Evolutionary conservation across 371 early-diverging fungal species (phyloP).

Genomic region (Saksenaea oblongispora): DNA sequence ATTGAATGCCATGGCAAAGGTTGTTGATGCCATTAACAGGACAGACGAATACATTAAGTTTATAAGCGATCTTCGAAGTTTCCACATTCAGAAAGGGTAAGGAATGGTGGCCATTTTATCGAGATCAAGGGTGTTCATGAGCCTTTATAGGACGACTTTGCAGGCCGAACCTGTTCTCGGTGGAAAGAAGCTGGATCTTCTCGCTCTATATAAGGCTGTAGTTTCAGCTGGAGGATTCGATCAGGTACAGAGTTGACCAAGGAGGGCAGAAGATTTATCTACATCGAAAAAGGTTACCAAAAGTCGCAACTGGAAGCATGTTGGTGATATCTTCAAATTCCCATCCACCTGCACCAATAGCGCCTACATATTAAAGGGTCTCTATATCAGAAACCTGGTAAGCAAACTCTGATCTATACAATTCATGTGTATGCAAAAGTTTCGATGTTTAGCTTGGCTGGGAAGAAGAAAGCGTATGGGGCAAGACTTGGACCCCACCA

Average conservation of each 20-base stretch:
- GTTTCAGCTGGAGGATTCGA: constrained; percentile 77
- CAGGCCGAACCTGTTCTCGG: constrained; percentile 82
- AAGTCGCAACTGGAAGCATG: constrained; percentile 75
- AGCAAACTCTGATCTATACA: background rate
- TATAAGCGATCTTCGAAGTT: constrained; percentile 69
- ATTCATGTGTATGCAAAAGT: background rate
- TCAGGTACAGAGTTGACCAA: constrained; percentile 47
- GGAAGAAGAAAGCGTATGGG: constrained; percentile 53
- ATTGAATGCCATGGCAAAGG: constrained; percentile 34
- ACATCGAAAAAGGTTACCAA: constrained; percentile 56
- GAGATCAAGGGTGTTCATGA: background rate
- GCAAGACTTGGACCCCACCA: constrained; percentile 47
- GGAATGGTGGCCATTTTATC: background rate
- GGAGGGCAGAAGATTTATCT: background rate
- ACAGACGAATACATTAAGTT: constrained; percentile 75
- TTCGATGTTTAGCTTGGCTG: constrained; percentile 37
- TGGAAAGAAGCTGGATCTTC: constrained; percentile 76
- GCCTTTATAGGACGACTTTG: constrained; percentile 55
- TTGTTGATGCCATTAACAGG: constrained; percentile 71
- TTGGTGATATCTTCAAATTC: constrained; percentile 72
- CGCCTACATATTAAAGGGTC: constrained; percentile 76
- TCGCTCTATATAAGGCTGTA: constrained; percentile 71
- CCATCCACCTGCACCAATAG: constrained; percentile 82
- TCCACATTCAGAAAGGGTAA: constrained; percentile 75
- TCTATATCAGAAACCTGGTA: constrained; percentile 68